Conservation (phyloP, 176 grass and related monocot genomes). For the Guadua angustifolia region DNA sequence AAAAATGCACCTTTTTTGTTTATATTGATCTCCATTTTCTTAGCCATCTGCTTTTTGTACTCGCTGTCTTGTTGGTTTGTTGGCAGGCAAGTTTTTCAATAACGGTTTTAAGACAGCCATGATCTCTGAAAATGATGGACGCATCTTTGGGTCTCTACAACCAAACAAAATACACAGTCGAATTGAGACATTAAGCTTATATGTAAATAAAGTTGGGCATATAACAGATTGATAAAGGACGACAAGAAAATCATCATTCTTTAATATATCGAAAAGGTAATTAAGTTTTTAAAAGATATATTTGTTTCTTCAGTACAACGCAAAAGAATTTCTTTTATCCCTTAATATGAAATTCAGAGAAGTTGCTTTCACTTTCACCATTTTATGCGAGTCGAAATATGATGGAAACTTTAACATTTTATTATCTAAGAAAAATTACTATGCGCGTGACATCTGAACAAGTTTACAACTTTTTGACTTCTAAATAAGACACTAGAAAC, state of each 20-base stretch:
- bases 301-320: neutral
- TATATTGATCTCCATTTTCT: constrained; percentile 42
- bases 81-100: constrained; percentile 62
- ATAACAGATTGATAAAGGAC: constrained; percentile 2
- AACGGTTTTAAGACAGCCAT: constrained; percentile 76
- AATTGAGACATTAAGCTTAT: constrained; percentile 18
- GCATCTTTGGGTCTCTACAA: constrained; percentile 76
- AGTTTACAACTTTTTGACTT: constrained; percentile 20
- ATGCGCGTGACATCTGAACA: no score
- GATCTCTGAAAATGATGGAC: constrained; percentile 93
- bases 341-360: neutral
- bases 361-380: neutral
- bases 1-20: constrained; percentile 32
- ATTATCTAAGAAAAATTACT: constrained; percentile 3
- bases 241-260: neutral
- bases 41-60: constrained; percentile 47
- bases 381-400: constrained; percentile 30
- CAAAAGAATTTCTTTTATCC: neutral
- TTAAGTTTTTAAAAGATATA: neutral
- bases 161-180: neutral
- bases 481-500: neutral
- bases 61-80: constrained; percentile 61
- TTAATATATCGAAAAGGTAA: constrained; percentile 11
- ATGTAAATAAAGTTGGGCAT: neutral
- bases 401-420: constrained; percentile 7